These are phyloP conservation scores for Hanseniaspora gamundiae DNA, from an alignment of 1,139 yeast species.

Conservation along the genomic window DNA sequence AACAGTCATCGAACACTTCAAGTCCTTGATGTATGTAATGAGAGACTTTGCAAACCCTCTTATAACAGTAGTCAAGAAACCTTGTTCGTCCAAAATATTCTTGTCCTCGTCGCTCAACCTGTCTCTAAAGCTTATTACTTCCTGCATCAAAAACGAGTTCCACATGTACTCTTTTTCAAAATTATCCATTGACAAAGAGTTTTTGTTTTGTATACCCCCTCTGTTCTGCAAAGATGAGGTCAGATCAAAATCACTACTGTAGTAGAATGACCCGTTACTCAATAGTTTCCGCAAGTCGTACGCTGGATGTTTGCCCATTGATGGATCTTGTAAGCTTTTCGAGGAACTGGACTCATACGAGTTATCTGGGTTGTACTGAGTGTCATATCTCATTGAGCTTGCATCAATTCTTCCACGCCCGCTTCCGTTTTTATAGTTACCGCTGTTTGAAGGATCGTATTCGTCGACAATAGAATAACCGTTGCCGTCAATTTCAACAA, in stretches of 20 bases:
- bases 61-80: conserved; percentile 80
- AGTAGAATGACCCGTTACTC: conserved; percentile 83
- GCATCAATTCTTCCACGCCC: conserved; percentile 5
- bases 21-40: conserved; percentile 37
- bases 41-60: conserved; percentile 87
- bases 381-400: conserved; percentile 7
- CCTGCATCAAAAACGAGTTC: conserved; percentile 87
- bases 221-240: conserved; percentile 72
- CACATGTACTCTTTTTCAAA: conserved; percentile 87
- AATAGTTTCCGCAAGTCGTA: conserved; percentile 63
- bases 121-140: conserved; percentile 60
- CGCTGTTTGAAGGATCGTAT: conserved; percentile 11
- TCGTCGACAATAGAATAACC: conserved; percentile 42
- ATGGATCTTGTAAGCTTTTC: neutral
- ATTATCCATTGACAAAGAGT: conserved; percentile 38
- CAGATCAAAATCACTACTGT: conserved; percentile 82
- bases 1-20: conserved; percentile 55
- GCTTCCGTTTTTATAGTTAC: conserved; percentile 2
- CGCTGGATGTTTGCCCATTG: conserved; percentile 64
- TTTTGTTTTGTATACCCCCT: conserved; percentile 32
- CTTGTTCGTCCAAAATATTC: conserved; percentile 52
- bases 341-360: neutral
- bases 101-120: conserved; percentile 52
- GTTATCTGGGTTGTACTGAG: conserved; percentile 5
- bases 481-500: conserved; percentile 46